phyloP scores from a whole-genome alignment of 108 stramenopile species.

The Cyclotella cryptica region DNA sequence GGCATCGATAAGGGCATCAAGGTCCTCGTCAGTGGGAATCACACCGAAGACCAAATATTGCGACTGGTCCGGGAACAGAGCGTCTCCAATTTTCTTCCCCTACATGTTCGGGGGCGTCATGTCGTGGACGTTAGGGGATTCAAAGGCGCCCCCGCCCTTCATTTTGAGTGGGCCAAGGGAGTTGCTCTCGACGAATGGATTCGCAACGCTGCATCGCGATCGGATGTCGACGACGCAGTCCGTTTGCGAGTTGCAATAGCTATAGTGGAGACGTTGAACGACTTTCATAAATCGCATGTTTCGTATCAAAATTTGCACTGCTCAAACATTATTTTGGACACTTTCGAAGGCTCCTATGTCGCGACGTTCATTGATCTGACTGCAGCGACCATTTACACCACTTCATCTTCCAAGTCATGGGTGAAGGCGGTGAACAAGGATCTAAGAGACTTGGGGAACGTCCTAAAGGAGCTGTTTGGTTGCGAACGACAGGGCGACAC shows the following conservation, averaged over 20 bases:
- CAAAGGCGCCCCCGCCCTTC: conserved; percentile 12
- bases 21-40: not conserved
- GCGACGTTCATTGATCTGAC: conserved; percentile 28
- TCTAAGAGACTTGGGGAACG: conserved; percentile 8
- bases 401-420: not conserved
- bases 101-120: not conserved
- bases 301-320: conserved; percentile 10
- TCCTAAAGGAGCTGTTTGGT: conserved; percentile 16
- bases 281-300: conserved; percentile 23
- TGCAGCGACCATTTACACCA: not conserved
- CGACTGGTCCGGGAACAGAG: conserved; percentile 18
- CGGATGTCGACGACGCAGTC: not conserved
- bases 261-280: conserved; percentile 14
- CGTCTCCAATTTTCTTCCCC: conserved; percentile 23
- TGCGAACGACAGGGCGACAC: not conserved
- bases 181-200: conserved; percentile 17
- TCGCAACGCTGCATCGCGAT: not conserved
- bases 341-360: conserved; percentile 10
- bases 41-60: conserved; percentile 12
- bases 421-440: not conserved
- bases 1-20: conserved; percentile 19
- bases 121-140: conserved; percentile 13
- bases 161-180: conserved; percentile 17
- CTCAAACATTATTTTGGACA: conserved; percentile 27
- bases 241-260: conserved; percentile 20